Evolutionary conservation across 768 basidiomycete species (phyloP).

Genomic region (Floccularia luteovirens): DNA sequence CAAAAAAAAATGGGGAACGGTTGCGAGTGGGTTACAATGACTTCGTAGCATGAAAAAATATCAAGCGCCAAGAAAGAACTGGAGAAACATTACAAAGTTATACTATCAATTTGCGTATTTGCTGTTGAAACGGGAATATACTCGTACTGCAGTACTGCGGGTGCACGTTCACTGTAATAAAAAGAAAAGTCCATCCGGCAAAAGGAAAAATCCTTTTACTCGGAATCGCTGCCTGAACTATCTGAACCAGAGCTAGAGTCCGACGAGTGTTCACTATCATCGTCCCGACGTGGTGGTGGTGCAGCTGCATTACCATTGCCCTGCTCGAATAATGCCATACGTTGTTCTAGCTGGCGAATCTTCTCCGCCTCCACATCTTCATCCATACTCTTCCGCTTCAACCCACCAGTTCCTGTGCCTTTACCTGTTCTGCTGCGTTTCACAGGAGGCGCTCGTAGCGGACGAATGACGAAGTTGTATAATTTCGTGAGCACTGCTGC

Average conservation of each 20-base stretch:
- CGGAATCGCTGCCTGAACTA: conserved; percentile 80
- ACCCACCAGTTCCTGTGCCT: conserved; percentile 81
- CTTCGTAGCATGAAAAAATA: too few species aligned
- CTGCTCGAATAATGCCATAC: conserved; percentile 78
- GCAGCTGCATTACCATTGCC: conserved; percentile 30
- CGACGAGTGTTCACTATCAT: conserved; percentile 68
- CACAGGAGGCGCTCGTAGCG: conserved; percentile 57
- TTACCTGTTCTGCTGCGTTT: conserved; percentile 64
- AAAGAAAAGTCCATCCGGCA: conserved; percentile 13
- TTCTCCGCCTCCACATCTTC: conserved; percentile 95
- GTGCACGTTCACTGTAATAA: conserved; percentile 7
- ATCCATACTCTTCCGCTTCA: conserved; percentile 95
- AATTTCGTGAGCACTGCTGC: conserved; percentile 82
- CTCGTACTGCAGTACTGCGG: too few species aligned
- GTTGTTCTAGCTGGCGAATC: conserved; percentile 85
- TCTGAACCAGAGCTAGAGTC: conserved; percentile 75
- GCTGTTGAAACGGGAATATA: too few species aligned
- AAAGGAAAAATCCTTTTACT: conserved; percentile 34
- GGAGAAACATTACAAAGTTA: too few species aligned
- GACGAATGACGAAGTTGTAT: conserved; percentile 91
- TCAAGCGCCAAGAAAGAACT: conserved; percentile 15
- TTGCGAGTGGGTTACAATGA: too few species aligned
- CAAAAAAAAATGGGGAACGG: too few species aligned
- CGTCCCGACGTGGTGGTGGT: conserved; percentile 29
- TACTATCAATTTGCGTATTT: too few species aligned